A percentile compares a stretch with the other conserved stretches of the same genome.
phyloP scores from a whole-genome alignment of 163 green algal species.

The Volvox carteri region DNA sequence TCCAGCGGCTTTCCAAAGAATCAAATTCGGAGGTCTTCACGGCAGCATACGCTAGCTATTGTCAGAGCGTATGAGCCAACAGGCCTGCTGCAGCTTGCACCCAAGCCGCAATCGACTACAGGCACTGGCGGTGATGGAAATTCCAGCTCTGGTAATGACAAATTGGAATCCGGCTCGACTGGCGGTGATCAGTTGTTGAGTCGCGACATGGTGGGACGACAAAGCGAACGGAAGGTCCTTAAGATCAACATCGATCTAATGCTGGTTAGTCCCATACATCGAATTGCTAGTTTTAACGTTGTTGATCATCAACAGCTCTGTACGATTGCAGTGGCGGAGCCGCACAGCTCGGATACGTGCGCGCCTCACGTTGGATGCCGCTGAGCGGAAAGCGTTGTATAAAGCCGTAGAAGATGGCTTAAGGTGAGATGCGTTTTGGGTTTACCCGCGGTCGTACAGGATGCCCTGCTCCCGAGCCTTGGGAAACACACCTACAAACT shows the following conservation, averaged over 20 bases:
- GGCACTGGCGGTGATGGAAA: background rate
- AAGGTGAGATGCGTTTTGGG: slow-evolving; percentile 52
- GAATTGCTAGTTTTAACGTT: background rate
- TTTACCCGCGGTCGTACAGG: background rate
- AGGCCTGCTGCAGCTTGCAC: slow-evolving; percentile 5
- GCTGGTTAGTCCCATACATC: slow-evolving; percentile 72
- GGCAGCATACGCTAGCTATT: background rate
- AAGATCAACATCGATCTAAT: slow-evolving; percentile 94
- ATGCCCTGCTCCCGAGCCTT: background rate
- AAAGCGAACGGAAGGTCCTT: slow-evolving; percentile 55
- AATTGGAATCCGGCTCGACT: background rate
- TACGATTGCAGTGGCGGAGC: slow-evolving; percentile 79
- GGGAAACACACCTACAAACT: too few species aligned
- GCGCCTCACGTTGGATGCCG: slow-evolving; percentile 45
- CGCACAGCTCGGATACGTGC: slow-evolving; percentile 77
- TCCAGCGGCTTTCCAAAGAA: too few species aligned
- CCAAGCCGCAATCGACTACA: background rate
- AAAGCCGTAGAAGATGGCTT: slow-evolving; percentile 63
- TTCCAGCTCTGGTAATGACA: too few species aligned
- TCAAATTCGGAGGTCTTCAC: background rate
- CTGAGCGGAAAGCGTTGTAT: slow-evolving; percentile 66
- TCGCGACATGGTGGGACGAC: background rate
- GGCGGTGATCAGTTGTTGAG: background rate
- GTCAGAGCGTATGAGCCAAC: background rate
- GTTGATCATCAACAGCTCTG: background rate